Evolutionary conservation across 495 filamentous ascomycete genomes (phyloP).

Genomic region (Delitschia confertaspora): DNA sequence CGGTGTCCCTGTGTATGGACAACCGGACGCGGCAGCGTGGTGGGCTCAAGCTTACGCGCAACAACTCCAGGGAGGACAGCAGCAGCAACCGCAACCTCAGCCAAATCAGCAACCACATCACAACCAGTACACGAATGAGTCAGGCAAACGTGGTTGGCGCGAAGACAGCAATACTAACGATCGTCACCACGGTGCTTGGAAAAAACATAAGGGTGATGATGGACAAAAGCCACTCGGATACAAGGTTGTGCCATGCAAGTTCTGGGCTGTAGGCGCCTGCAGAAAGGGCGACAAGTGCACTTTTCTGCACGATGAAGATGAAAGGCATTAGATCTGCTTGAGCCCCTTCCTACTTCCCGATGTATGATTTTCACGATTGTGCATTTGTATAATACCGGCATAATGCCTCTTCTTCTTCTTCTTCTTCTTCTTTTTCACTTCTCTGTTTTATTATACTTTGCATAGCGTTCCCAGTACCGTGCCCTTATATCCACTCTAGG

Average conservation of each 20-base stretch:
- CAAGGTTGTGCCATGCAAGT: constrained; percentile 53
- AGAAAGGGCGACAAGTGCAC: constrained; percentile 79
- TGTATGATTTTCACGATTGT: not conserved
- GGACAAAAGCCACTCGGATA: constrained; percentile 11
- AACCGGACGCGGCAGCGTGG: not conserved
- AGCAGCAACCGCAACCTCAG: constrained; percentile 4
- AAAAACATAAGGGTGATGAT: constrained; percentile 11
- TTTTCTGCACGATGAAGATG: constrained; percentile 55
- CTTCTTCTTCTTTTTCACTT: constrained; percentile 1
- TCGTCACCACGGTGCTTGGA: constrained; percentile 12
- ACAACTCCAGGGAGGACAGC: constrained; percentile 2
- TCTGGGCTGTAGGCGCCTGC: constrained; percentile 71
- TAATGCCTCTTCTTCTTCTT: constrained; percentile 1
- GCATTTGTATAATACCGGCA: constrained; percentile 6
- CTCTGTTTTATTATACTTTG: constrained; percentile 1
- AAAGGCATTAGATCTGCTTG: no score
- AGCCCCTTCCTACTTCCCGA: no score
- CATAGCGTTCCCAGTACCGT: no score
- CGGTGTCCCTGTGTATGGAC: not conserved
- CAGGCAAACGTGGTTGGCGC: no score
- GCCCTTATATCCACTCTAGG: no score
- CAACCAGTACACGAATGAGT: constrained; percentile 2
- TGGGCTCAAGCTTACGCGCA: constrained; percentile 2
- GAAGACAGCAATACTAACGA: constrained; percentile 8
- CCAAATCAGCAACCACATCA: constrained; percentile 8